These are phyloP conservation scores for Pelargonium cotyledonis DNA, from an alignment of 441 rosid species.

Conservation along the genomic window DNA sequence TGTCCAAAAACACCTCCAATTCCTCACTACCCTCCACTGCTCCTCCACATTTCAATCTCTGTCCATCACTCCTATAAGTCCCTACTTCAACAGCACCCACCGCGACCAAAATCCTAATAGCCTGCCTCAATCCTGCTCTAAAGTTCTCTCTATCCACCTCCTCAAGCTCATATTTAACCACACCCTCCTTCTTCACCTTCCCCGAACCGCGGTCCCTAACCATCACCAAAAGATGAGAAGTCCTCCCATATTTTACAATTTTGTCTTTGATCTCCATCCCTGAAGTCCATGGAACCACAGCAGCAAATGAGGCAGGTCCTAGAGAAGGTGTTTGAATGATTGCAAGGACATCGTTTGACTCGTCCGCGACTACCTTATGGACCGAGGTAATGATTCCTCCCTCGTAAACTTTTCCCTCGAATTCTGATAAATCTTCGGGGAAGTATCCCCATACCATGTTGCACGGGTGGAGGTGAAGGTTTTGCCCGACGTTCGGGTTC, in stretches of 20 bases:
- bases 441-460: slow-evolving; percentile 86
- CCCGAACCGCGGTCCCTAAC: slow-evolving; percentile 61
- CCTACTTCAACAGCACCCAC: slow-evolving; percentile 96
- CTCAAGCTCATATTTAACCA: slow-evolving; percentile 38
- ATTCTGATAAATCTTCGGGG: slow-evolving; percentile 44
- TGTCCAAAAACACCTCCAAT: slow-evolving; percentile 50
- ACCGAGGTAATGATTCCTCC: slow-evolving; percentile 88
- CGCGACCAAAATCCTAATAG: slow-evolving; percentile 63
- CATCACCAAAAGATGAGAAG: slow-evolving; percentile 48
- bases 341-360: slow-evolving; percentile 36
- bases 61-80: slow-evolving; percentile 75
- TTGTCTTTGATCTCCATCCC: slow-evolving; percentile 54
- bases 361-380: slow-evolving; percentile 38
- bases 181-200: slow-evolving; percentile 47
- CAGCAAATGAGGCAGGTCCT: slow-evolving; percentile 52
- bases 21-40: slow-evolving; percentile 26
- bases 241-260: slow-evolving; percentile 63
- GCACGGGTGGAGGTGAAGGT: slow-evolving; percentile 80
- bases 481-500: slow-evolving; percentile 56
- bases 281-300: slow-evolving; percentile 60
- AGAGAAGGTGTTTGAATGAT: slow-evolving; percentile 69
- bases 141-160: slow-evolving; percentile 46
- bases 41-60: slow-evolving; percentile 52
- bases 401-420: slow-evolving; percentile 49
- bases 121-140: slow-evolving; percentile 49